Conservation (phyloP, 164 flowering plant species). For the Vitis vinifera region DNA sequence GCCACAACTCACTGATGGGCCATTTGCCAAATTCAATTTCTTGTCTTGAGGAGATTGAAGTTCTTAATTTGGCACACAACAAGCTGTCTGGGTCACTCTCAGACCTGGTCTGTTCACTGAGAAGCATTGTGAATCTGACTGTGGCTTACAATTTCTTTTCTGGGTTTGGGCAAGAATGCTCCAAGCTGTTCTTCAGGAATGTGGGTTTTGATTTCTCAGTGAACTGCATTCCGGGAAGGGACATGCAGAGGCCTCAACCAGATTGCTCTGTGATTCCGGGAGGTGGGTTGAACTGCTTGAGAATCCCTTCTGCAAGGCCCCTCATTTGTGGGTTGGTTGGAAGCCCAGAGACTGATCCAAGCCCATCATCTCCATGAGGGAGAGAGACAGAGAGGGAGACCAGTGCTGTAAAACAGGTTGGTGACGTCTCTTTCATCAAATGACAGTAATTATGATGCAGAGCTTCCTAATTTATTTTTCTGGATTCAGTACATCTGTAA, state of each 20-base stretch:
- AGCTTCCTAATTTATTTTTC: conserved; percentile 13
- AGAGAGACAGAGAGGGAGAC: conserved; percentile 6
- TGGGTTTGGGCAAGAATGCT: conserved; percentile 71
- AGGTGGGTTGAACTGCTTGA: conserved; percentile 51
- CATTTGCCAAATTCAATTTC: conserved; percentile 82
- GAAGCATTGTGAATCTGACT: conserved; percentile 60
- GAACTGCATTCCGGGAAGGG: conserved; percentile 76
- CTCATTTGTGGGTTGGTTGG: conserved; percentile 40
- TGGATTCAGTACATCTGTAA: neutral
- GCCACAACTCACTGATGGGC: conserved; percentile 76
- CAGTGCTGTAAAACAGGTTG: conserved; percentile 11
- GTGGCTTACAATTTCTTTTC: conserved; percentile 86
- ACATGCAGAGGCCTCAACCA: conserved; percentile 71
- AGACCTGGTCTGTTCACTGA: conserved; percentile 63
- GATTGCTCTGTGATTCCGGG: conserved; percentile 60
- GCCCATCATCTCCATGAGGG: conserved; percentile 25
- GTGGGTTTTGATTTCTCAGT: conserved; percentile 71
- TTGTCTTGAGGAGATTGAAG: conserved; percentile 63
- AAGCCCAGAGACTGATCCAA: neutral
- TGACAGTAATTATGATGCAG: conserved; percentile 14
- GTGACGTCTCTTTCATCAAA: conserved; percentile 9
- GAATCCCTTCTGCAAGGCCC: conserved; percentile 57
- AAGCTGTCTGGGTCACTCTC: conserved; percentile 71
- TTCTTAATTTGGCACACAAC: conserved; percentile 79
- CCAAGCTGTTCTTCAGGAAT: conserved; percentile 38